Conservation (phyloP, 140 eudicot species). For the Cichorium intybus region DNA sequence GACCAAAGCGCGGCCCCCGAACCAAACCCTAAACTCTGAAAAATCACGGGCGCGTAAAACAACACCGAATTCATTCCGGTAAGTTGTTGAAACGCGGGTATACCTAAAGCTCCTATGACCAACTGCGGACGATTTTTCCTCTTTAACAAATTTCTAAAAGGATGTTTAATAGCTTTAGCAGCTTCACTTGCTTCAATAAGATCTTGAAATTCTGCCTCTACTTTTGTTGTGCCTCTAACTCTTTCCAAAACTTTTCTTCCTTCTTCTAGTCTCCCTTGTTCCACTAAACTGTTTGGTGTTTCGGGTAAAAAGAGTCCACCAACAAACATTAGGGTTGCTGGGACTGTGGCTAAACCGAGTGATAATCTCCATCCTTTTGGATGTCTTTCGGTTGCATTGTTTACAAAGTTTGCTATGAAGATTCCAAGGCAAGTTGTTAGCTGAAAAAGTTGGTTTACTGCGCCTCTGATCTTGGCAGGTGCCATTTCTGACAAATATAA, state of each 20-base stretch:
- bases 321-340: conserved; percentile 75
- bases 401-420: conserved; percentile 74
- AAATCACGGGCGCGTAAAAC: conserved; percentile 89
- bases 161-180: conserved; percentile 77
- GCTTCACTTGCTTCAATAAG: conserved; percentile 86
- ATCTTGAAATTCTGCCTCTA: conserved; percentile 89
- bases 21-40: conserved; percentile 85
- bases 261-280: conserved; percentile 72
- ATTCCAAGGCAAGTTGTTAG: conserved; percentile 86
- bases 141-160: conserved; percentile 67
- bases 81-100: conserved; percentile 92
- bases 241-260: conserved; percentile 69
- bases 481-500: conserved; percentile 93
- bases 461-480: conserved; percentile 86
- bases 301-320: conserved; percentile 88
- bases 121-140: conserved; percentile 77
- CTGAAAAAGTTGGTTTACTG: conserved; percentile 81
- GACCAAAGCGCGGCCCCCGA: conserved; percentile 64
- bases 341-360: conserved; percentile 83
- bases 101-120: conserved; percentile 71
- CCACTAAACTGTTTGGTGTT: conserved; percentile 95
- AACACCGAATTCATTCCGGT: conserved; percentile 82
- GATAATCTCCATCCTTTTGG: conserved; percentile 96
- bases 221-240: conserved; percentile 82
- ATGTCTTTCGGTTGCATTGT: conserved; percentile 72